phyloP scores from a whole-genome alignment of 345 rosid genomes.

The Brassica carinata region DNA sequence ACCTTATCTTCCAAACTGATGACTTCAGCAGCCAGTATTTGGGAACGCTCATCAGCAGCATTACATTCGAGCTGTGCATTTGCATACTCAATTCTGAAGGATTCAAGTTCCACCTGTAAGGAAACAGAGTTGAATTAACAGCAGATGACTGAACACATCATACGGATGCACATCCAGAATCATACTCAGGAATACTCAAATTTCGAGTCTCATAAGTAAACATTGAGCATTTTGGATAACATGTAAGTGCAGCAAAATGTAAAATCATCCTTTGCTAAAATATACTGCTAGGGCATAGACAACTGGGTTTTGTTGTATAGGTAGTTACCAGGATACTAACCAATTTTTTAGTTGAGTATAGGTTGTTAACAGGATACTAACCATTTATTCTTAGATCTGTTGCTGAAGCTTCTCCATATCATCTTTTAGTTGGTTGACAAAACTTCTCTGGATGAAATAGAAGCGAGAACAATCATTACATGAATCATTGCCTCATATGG shows the following conservation, averaged over 20 bases:
- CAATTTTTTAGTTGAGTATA: slow-evolving; percentile 39
- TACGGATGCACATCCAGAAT: slow-evolving; percentile 4
- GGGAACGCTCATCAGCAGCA: slow-evolving; percentile 97
- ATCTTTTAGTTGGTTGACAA: slow-evolving; percentile 88
- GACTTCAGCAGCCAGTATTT: slow-evolving; percentile 92
- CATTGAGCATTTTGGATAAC: background rate
- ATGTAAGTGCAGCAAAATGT: background rate
- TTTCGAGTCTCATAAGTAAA: background rate
- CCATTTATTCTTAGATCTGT: slow-evolving; percentile 81
- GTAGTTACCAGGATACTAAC: slow-evolving; percentile 44
- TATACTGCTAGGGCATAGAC: slow-evolving; percentile 5
- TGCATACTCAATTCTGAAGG: slow-evolving; percentile 64
- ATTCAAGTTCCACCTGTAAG: slow-evolving; percentile 84
- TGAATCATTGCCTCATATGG: background rate
- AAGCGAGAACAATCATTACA: slow-evolving; percentile 19
- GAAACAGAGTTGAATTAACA: slow-evolving; percentile 16
- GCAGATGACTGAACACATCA: slow-evolving; percentile 9
- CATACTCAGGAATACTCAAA: background rate
- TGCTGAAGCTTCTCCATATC: slow-evolving; percentile 83
- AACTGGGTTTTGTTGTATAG: slow-evolving; percentile 13
- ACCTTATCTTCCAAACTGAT: slow-evolving; percentile 99
- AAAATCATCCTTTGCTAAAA: slow-evolving; percentile 14
- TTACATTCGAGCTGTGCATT: slow-evolving; percentile 84
- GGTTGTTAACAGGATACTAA: slow-evolving; percentile 39
- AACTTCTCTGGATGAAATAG: slow-evolving; percentile 66